Conservation (phyloP, 2,329 filamentous ascomycete species). For the Emmonsia crescens region DNA sequence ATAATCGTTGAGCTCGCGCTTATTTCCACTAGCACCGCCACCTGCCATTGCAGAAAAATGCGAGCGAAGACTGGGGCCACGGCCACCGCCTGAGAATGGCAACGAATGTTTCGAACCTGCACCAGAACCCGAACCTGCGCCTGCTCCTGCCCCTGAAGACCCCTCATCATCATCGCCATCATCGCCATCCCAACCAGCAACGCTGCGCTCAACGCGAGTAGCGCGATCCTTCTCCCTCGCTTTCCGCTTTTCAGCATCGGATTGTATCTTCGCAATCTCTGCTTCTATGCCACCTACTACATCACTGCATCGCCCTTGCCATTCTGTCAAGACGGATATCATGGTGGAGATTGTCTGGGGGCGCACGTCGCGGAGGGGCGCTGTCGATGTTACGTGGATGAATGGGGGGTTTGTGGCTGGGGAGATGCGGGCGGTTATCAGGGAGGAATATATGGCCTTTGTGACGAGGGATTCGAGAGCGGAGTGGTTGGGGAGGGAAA, state of each 20-base stretch:
- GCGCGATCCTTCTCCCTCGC: constrained; percentile 41
- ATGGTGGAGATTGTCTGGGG: constrained; percentile 61
- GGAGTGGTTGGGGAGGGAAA: constrained; percentile 55
- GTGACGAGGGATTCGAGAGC: constrained; percentile 81
- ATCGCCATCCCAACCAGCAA: constrained; percentile 30
- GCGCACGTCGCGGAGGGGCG: constrained; percentile 74
- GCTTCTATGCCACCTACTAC: constrained; percentile 65
- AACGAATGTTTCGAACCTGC: constrained; percentile 12
- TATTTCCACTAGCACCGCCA: constrained; percentile 9
- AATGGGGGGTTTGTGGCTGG: constrained; percentile 67
- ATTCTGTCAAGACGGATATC: constrained; percentile 56
- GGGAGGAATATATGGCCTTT: constrained; percentile 72
- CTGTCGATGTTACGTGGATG: constrained; percentile 68
- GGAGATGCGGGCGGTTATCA: constrained; percentile 75
- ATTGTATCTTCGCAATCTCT: constrained; percentile 59
- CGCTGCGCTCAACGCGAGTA: constrained; percentile 38
- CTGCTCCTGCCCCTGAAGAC: constrained; percentile 15
- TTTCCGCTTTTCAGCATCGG: constrained; percentile 45
- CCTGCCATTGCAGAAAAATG: constrained; percentile 5
- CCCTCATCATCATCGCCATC: constrained; percentile 13
- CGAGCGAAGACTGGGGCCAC: constrained; percentile 1
- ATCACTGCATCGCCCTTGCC: constrained; percentile 65
- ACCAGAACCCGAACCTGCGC: constrained; percentile 4
- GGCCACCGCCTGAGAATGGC: constrained; percentile 6
- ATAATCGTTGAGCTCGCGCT: constrained; percentile 13